These are phyloP conservation scores for Acacia acuminata DNA, from an alignment of 306 rosid genomes.

Conservation along the genomic window DNA sequence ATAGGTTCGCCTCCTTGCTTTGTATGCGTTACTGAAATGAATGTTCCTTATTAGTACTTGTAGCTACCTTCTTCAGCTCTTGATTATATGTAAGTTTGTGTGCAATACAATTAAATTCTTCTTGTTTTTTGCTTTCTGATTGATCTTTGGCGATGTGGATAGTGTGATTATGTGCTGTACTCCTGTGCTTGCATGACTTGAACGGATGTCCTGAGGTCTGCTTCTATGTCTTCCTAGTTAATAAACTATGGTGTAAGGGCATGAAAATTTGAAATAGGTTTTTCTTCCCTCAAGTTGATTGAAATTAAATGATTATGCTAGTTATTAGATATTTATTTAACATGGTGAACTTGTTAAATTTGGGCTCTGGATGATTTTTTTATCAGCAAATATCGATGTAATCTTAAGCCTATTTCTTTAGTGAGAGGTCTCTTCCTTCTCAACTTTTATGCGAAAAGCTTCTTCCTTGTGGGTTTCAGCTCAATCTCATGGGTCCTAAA, in stretches of 20 bases:
- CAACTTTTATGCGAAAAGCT: background rate
- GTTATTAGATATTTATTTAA: background rate
- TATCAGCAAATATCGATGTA: background rate
- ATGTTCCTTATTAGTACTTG: background rate
- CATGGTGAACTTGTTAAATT: background rate
- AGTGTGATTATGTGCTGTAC: constrained; percentile 6
- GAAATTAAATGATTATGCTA: background rate
- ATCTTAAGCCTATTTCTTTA: background rate
- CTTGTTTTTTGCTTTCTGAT: background rate
- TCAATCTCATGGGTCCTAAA: background rate
- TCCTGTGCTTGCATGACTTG: background rate
- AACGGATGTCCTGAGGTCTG: background rate
- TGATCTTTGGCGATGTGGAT: background rate
- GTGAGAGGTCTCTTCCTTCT: background rate
- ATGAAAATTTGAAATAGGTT: background rate
- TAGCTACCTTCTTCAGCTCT: background rate
- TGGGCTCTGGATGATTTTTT: background rate
- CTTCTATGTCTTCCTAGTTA: background rate
- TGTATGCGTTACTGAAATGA: background rate
- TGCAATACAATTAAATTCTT: background rate
- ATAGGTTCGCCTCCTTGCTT: constrained; percentile 56
- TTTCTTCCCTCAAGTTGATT: background rate
- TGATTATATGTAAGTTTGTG: background rate
- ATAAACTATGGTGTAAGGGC: background rate
- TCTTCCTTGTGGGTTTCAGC: background rate